Percentiles rank a stretch among this genome's conserved stretches.
These are phyloP conservation scores for Pezicula rhizophila DNA, from an alignment of 2,329 filamentous ascomycete genomes.

Conservation along the genomic window DNA sequence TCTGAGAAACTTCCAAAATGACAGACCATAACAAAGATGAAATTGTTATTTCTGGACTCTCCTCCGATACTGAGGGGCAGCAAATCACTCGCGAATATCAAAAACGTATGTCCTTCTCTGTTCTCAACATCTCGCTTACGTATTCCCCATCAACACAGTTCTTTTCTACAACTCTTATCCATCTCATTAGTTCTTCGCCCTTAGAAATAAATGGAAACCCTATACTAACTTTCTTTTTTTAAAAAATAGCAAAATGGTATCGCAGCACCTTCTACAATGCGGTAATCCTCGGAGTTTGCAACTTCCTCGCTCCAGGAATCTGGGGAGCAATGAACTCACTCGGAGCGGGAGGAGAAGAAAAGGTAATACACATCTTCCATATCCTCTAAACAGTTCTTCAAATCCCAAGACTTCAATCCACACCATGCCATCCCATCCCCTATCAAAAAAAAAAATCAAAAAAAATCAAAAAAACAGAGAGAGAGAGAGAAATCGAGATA, in stretches of 20 bases:
- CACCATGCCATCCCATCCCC: no score
- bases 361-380: slow-evolving; percentile 11
- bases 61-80: slow-evolving; percentile 15
- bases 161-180: no score
- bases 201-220: no score
- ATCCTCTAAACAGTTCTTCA: no score
- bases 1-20: no score
- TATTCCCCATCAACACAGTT: not conserved
- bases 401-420: no score
- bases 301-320: slow-evolving; percentile 64
- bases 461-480: no score
- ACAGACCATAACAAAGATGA: no score
- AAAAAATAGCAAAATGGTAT: slow-evolving; percentile 48
- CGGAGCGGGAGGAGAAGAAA: slow-evolving; percentile 60
- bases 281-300: slow-evolving; percentile 64
- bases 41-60: not conserved
- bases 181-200: no score
- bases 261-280: slow-evolving; percentile 69
- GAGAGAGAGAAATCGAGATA: no score
- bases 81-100: slow-evolving; percentile 6
- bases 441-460: no score
- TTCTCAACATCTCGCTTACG: not conserved
- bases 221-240: no score
- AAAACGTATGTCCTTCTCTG: slow-evolving; percentile 7
- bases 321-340: slow-evolving; percentile 71